Base-by-base conservation (phyloP, 2,329 filamentous ascomycete genomes). In the Fusarium chaquense region DNA sequence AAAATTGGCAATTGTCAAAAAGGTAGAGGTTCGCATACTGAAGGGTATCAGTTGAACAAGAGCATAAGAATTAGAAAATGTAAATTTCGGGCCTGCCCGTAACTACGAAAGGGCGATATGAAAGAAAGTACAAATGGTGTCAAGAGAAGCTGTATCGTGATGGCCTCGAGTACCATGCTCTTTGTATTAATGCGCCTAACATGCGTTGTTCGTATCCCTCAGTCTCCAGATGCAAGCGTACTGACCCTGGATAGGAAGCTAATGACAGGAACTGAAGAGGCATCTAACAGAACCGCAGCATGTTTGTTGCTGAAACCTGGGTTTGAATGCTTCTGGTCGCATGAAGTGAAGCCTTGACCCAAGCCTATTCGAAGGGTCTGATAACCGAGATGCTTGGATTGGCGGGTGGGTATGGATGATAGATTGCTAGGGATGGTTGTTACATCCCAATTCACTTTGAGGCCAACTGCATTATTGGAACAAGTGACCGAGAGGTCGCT, bases 1-100 rank as follows among this genome's bases (percentile, higher is more conserved):
- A 47, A 66, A 50, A 55, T 65, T 74, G 72, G 66, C 62, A 59
- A 73, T 35, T 6, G 62, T 53, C 46, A 72, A 30, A 62, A 74
- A 56, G 12, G 59, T 36, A 54, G 56, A 33, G 16, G 62, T 65
- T 32, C 63, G 62, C 70, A 73, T 73, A 11, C 41, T 65, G 50
- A 41, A 22, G 18, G 52, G 26, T 51, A 45, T 35, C 36, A 28
- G 24, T 47, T 57, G 52, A 59, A 45, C 22, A 40, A 65, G 32
- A 36, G 56, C 54, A 38, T 45, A 51, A 33, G 46, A 43, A 52
- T 50, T 43, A 63, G 61, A 59, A 50, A 72, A 51, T 41, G 50
- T 53, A 44, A 56, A 45, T 43, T 57, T 20, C 43, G 58, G 59
- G 38, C 71, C 64, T 61, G 60, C 62, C 67, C 58, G 58, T 45